Conservation (phyloP, 495 filamentous ascomycete species). For the Penicillium flavigenum region DNA sequence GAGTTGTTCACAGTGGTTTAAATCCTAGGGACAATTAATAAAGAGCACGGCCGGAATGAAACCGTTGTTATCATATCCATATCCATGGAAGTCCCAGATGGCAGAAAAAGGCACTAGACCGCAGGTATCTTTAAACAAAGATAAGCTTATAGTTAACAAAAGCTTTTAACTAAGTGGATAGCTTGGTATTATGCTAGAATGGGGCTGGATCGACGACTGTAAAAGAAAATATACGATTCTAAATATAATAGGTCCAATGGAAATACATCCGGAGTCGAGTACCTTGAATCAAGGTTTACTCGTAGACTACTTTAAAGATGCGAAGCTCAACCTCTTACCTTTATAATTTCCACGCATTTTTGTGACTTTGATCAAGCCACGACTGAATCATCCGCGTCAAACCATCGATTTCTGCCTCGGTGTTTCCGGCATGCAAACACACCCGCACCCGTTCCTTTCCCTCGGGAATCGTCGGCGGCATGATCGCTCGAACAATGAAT, state of each 20-base stretch:
- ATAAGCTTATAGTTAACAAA: too few species aligned
- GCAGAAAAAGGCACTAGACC: too few species aligned
- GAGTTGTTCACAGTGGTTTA: too few species aligned
- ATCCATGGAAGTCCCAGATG: too few species aligned
- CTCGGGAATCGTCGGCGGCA: slow-evolving; percentile 49
- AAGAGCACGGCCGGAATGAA: too few species aligned
- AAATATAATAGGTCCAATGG: background rate
- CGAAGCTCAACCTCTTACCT: background rate
- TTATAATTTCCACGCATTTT: slow-evolving; percentile 22
- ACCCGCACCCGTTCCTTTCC: slow-evolving; percentile 51
- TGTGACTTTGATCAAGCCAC: slow-evolving; percentile 38
- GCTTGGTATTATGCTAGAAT: too few species aligned
- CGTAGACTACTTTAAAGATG: background rate
- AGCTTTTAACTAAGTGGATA: too few species aligned
- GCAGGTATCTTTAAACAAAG: too few species aligned
- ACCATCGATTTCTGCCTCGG: slow-evolving; percentile 45
- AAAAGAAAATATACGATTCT: too few species aligned
- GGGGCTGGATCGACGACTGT: too few species aligned
- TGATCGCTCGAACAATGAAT: slow-evolving; percentile 46
- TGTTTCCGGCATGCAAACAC: slow-evolving; percentile 51
- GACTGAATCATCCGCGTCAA: slow-evolving; percentile 38
- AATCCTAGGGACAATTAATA: too few species aligned
- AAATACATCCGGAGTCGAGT: background rate
- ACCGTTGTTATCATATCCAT: too few species aligned
- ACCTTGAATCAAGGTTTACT: background rate